Conservation (phyloP, 306 rosid genomes). For the Quercus bicolor region DNA sequence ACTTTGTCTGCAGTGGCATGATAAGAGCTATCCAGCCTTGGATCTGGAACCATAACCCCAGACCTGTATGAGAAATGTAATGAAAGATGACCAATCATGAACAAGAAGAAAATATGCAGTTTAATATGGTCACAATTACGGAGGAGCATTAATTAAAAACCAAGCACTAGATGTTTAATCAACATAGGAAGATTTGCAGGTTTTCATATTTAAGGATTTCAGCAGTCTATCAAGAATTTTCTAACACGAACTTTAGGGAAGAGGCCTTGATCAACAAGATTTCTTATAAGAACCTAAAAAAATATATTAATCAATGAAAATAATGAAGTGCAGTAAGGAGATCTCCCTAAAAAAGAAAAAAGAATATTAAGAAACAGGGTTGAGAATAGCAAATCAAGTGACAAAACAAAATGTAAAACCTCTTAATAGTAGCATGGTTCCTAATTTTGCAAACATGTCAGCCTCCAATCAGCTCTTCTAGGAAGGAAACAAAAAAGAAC, state of each 20-base stretch:
- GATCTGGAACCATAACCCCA: slow-evolving; percentile 88
- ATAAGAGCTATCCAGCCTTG: slow-evolving; percentile 71
- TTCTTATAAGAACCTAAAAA: neutral
- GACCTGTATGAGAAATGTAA: slow-evolving; percentile 47
- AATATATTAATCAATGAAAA: no score
- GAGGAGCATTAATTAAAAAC: no score
- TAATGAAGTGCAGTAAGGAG: neutral
- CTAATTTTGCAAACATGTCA: neutral
- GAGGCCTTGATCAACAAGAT: neutral
- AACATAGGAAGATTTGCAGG: no score
- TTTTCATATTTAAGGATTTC: neutral
- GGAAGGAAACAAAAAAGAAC: no score
- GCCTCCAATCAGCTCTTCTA: neutral
- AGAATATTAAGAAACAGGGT: neutral
- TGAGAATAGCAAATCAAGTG: neutral
- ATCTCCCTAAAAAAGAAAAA: neutral
- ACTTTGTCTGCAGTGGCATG: slow-evolving; percentile 68
- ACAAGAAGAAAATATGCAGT: neutral
- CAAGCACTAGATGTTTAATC: no score
- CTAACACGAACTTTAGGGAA: neutral
- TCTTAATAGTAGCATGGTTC: neutral
- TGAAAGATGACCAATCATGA: slow-evolving; percentile 1
- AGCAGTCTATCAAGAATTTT: neutral
- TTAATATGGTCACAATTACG: neutral
- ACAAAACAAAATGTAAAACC: neutral